Base-by-base conservation (phyloP, 352 stramenopile genomes). In the Globisporangium barbulae region DNA sequence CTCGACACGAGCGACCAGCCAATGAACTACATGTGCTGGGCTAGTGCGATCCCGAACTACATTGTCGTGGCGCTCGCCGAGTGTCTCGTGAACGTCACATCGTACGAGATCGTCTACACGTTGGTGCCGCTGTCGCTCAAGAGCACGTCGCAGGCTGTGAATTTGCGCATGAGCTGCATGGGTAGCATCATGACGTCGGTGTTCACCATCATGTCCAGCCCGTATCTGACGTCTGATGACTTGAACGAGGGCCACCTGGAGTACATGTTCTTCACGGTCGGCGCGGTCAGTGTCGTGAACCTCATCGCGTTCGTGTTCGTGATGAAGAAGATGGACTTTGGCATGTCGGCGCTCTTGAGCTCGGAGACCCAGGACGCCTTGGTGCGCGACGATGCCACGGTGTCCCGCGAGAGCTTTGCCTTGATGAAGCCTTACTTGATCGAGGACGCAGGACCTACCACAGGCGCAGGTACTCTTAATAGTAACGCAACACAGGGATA, bases 181-280 rank as follows among this genome's bases (percentile, higher is more conserved):
- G 78, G 78, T 65, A 82, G 65, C 53, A 78, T 76, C 59, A 72
- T 84, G 60, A 85, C 80, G 28, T 86, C 76, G 15, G 75, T 77
- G 30, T 86, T 88, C 67, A 86, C 79, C 21, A 80, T 89, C 68
- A 81, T 89, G 71, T 89, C 88, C 71, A 64, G 67, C 41, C 70
- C 66, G 54, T 83, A 86, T 69, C 53, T 89, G 9, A 58, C 61
- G 41, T 67, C 63, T 13, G 66, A 89, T 70, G 54, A 88, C 70
- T 61, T 90, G 56, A 90, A 90, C 70, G 67, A 85, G 2, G 71
- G 72, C 64, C 62, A 88, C 68, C 63, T 90, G 35, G 81, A 90
- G 75, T 88, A 88, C 69, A 85, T 90, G 76, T 85, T 87, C 67
- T 90, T 85, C 68, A 72, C 69, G 1, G 70, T 88, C 44, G 79